Percentiles rank a stretch among this genome's conserved stretches.
Evolutionary conservation across 2,329 filamentous ascomycete genomes (phyloP).

Genomic region (Claviceps spartinae): DNA sequence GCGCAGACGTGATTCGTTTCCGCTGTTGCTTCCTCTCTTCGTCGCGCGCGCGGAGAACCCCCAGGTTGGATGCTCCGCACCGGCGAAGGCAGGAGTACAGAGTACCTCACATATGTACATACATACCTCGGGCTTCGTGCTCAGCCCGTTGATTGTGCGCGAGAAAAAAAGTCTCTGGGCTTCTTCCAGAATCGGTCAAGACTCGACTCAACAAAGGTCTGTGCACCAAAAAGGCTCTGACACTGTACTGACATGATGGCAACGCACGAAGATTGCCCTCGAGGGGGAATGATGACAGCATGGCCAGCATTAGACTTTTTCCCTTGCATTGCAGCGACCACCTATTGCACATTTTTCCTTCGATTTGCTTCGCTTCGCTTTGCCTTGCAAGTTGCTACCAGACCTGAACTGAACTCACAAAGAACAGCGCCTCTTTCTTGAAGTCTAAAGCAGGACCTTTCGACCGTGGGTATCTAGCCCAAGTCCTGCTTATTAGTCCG

Average conservation of each 20-base stretch:
- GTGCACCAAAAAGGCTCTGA: background rate
- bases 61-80: too few relatives aligned
- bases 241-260: background rate
- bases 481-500: too few relatives aligned
- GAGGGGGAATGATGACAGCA: constrained; percentile 1
- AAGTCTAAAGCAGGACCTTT: too few relatives aligned
- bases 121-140: background rate
- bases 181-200: background rate
- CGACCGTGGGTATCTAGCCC: too few relatives aligned
- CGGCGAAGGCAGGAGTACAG: background rate
- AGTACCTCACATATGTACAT: background rate
- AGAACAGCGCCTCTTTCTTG: too few relatives aligned
- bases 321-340: background rate
- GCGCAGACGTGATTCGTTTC: too few relatives aligned
- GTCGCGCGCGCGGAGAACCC: too few relatives aligned
- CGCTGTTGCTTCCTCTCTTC: too few relatives aligned
- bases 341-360: background rate
- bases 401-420: too few relatives aligned
- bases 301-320: constrained; percentile 3
- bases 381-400: too few relatives aligned
- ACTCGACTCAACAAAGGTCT: background rate
- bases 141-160: background rate
- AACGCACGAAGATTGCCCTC: too few relatives aligned
- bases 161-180: background rate
- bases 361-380: background rate